Conservation (phyloP, 2,329 filamentous ascomycete genomes). For the Emergomyces orientalis region DNA sequence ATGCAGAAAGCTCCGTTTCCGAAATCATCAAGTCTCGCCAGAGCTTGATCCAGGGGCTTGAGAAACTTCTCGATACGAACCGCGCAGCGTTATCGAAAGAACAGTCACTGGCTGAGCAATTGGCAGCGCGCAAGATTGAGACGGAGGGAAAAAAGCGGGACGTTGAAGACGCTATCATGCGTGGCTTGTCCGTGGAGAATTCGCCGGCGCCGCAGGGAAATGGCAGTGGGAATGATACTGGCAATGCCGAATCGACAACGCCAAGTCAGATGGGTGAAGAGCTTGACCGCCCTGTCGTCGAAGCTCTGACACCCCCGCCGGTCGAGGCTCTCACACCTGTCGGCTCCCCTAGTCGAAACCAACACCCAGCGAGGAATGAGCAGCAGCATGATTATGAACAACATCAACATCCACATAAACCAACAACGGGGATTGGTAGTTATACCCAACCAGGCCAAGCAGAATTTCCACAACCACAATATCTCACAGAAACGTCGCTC, state of each 20-base stretch:
- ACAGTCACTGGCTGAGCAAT: conserved; percentile 52
- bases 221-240: conserved; percentile 22
- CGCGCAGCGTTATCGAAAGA: conserved; percentile 61
- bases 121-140: conserved; percentile 57
- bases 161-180: conserved; percentile 86
- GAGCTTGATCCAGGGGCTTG: conserved; percentile 66
- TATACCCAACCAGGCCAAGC: neutral
- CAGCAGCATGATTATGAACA: neutral
- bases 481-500: neutral
- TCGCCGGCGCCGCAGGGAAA: conserved; percentile 37
- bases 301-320: conserved; percentile 75
- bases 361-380: neutral
- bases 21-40: conserved; percentile 81
- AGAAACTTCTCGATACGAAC: conserved; percentile 70
- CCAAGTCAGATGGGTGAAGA: conserved; percentile 35
- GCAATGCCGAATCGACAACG: conserved; percentile 21
- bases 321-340: conserved; percentile 48
- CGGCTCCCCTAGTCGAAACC: conserved; percentile 36
- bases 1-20: conserved; percentile 77
- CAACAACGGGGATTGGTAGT: neutral
- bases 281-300: conserved; percentile 67
- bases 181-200: conserved; percentile 59
- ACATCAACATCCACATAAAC: conserved; percentile 21
- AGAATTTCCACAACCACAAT: conserved; percentile 16
- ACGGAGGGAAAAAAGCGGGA: conserved; percentile 78